Evolutionary conservation across 768 basidiomycete genomes (phyloP).

Genomic region (Calocybe indica): DNA sequence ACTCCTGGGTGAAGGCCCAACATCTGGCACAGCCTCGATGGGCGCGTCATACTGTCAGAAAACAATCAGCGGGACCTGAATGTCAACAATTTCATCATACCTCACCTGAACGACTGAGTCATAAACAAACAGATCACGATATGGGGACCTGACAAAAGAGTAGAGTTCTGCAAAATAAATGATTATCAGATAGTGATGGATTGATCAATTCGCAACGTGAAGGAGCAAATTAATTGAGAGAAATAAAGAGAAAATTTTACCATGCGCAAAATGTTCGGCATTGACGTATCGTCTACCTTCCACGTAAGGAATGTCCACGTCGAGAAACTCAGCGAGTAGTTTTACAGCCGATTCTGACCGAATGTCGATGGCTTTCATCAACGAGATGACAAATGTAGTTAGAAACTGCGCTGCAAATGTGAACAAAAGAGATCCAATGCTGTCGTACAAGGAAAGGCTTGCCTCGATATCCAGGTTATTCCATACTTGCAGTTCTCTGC

Average conservation of each 20-base stretch:
- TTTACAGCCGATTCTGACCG: conserved; percentile 85
- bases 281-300: conserved; percentile 56
- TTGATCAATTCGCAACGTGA: background rate
- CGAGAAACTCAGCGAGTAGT: conserved; percentile 82
- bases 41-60: conserved; percentile 53
- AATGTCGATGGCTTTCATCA: conserved; percentile 92
- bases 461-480: conserved; percentile 86
- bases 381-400: conserved; percentile 79
- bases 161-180: conserved; percentile 63
- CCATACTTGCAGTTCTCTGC: conserved; percentile 88
- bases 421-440: conserved; percentile 5
- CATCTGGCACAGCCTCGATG: conserved; percentile 3
- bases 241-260: conserved; percentile 32
- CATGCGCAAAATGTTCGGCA: conserved; percentile 93
- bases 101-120: conserved; percentile 77
- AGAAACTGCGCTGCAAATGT: conserved; percentile 56
- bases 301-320: conserved; percentile 58
- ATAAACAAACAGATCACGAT: conserved; percentile 75
- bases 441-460: conserved; percentile 13
- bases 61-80: conserved; percentile 7
- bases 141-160: conserved; percentile 84
- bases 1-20: no score
- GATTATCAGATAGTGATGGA: conserved; percentile 1
- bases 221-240: no score
- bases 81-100: background rate